phyloP scores from a whole-genome alignment of 352 stramenopile genomes.

The Pythium graminicola region DNA sequence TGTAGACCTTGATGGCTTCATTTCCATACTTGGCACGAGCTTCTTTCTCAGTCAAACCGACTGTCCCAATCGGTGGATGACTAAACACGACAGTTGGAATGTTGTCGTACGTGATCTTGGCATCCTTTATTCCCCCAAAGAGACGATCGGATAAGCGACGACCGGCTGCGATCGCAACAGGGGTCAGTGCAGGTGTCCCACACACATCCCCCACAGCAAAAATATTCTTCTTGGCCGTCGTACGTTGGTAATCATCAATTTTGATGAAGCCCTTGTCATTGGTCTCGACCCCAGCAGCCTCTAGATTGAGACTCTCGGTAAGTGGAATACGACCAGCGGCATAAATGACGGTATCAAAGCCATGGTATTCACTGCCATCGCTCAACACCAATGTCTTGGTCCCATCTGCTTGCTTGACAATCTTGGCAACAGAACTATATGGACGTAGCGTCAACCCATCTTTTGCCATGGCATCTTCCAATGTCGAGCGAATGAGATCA shows the following conservation, averaged over 20 bases:
- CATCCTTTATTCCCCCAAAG: constrained; percentile 78
- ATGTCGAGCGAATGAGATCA: constrained; percentile 63
- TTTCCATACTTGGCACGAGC: constrained; percentile 89
- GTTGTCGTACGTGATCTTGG: constrained; percentile 86
- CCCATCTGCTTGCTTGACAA: constrained; percentile 58
- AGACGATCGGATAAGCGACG: constrained; percentile 87
- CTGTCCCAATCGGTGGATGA: constrained; percentile 93
- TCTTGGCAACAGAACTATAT: constrained; percentile 35
- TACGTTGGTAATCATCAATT: constrained; percentile 85
- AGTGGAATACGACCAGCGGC: constrained; percentile 85
- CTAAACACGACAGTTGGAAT: constrained; percentile 97
- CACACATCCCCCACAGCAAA: constrained; percentile 87
- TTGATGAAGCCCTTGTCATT: constrained; percentile 75
- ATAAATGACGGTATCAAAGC: constrained; percentile 56
- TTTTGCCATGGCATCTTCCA: constrained; percentile 51
- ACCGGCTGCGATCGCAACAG: constrained; percentile 84
- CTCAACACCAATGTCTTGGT: constrained; percentile 17
- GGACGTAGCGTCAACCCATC: constrained; percentile 48
- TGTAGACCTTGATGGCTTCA: constrained; percentile 95
- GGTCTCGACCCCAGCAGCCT: constrained; percentile 73
- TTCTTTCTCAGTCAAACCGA: constrained; percentile 91
- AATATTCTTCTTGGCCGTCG: constrained; percentile 89
- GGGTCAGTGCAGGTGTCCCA: constrained; percentile 45
- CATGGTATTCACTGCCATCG: constrained; percentile 5
- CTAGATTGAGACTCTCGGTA: constrained; percentile 80